Evolutionary conservation across 2,329 filamentous ascomycete species (phyloP).

Genomic region (Fonsecaea pedrosoi): DNA sequence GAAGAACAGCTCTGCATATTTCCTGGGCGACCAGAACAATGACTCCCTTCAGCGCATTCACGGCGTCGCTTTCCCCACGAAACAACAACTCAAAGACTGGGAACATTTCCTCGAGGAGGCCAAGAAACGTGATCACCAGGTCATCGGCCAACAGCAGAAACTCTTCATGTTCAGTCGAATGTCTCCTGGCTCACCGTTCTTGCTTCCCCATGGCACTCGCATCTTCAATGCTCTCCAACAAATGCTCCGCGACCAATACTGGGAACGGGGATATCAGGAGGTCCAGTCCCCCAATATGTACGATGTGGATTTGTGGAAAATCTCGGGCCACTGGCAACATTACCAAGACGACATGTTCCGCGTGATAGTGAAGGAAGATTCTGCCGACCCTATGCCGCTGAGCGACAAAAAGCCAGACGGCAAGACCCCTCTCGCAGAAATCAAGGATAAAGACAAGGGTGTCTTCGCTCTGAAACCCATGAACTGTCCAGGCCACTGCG

Average conservation of each 20-base stretch:
- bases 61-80: constrained; percentile 95
- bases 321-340: constrained; percentile 90
- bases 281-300: constrained; percentile 97
- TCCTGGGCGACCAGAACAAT: constrained; percentile 90
- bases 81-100: constrained; percentile 92
- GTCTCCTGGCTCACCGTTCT: constrained; percentile 93
- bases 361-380: constrained; percentile 61
- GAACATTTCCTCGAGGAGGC: constrained; percentile 96
- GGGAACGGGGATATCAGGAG: constrained; percentile 91
- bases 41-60: constrained; percentile 97
- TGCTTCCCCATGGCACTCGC: constrained; percentile 87
- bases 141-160: constrained; percentile 93
- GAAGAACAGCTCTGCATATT: constrained; percentile 85
- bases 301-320: constrained; percentile 91
- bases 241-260: constrained; percentile 86
- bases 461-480: constrained; percentile 90
- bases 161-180: constrained; percentile 95
- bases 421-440: constrained; percentile 45
- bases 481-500: constrained; percentile 96
- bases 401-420: constrained; percentile 38
- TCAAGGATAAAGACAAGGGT: constrained; percentile 70
- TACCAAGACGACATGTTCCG: constrained; percentile 97
- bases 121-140: constrained; percentile 94
- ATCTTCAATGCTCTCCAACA: constrained; percentile 89
- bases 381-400: constrained; percentile 37